Conservation (phyloP, 2,329 filamentous ascomycete species). For the Phaeosphaeriaceae sp. region DNA sequence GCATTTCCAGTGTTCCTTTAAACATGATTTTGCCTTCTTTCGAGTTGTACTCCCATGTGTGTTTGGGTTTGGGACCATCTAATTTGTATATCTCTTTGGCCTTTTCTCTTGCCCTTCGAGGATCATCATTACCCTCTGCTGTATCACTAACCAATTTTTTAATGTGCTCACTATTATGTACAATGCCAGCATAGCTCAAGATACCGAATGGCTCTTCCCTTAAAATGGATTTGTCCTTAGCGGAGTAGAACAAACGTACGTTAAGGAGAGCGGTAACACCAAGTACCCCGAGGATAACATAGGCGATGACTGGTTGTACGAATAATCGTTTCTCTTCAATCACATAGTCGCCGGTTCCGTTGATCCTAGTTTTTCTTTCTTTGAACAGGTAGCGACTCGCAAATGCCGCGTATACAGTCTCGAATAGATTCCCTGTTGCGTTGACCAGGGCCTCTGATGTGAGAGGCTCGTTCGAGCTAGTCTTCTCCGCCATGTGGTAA, state of each 20-base stretch:
- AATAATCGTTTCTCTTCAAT: slow-evolving; percentile 5
- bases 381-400: not conserved
- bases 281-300: slow-evolving; percentile 6
- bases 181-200: slow-evolving; percentile 4
- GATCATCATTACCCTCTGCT: not conserved
- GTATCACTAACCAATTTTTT: not conserved
- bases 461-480: not conserved
- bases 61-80: too few species aligned
- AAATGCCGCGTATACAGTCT: not conserved
- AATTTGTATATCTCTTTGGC: not conserved
- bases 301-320: not conserved
- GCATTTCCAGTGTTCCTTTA: too few species aligned
- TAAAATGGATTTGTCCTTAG: not conserved
- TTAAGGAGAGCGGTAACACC: slow-evolving; percentile 2
- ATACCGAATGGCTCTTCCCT: slow-evolving; percentile 8
- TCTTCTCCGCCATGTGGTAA: not conserved
- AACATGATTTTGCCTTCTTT: too few species aligned
- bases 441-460: not conserved
- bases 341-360: not conserved
- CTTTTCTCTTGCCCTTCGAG: not conserved
- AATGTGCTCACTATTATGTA: slow-evolving; percentile 6
- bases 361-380: not conserved
- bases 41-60: too few species aligned
- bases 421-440: not conserved
- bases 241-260: not conserved